These are phyloP conservation scores for Corinectria fuckeliana DNA, from an alignment of 2,329 filamentous ascomycete genomes.

Conservation along the genomic window DNA sequence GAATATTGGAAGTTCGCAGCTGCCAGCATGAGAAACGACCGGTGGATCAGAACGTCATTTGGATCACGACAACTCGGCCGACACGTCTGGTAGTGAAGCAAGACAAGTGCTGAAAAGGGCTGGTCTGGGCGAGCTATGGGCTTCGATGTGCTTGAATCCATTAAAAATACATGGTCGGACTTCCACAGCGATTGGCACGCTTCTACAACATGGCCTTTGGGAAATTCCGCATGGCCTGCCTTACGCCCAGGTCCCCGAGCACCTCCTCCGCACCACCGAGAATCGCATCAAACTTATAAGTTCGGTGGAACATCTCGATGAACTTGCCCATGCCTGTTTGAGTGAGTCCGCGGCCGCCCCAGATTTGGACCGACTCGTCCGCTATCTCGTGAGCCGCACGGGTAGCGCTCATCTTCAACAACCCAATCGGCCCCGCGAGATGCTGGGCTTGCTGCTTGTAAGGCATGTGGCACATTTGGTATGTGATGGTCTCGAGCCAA, in stretches of 20 bases:
- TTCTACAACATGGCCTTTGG: slow-evolving; percentile 80
- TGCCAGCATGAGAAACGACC: background rate
- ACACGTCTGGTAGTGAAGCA: background rate
- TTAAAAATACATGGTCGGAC: slow-evolving; percentile 19
- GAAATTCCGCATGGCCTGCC: slow-evolving; percentile 84
- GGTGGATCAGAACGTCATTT: background rate
- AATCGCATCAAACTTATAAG: slow-evolving; percentile 82
- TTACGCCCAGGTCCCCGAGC: slow-evolving; percentile 78
- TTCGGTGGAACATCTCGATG: slow-evolving; percentile 84
- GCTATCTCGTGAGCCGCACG: slow-evolving; percentile 82
- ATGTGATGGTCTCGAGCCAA: slow-evolving; percentile 84
- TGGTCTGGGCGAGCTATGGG: background rate
- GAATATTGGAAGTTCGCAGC: background rate
- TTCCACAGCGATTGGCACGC: background rate
- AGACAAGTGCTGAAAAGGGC: background rate
- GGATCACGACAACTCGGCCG: background rate
- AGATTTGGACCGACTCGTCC: slow-evolving; percentile 85
- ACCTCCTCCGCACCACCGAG: slow-evolving; percentile 86
- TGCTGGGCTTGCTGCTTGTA: slow-evolving; percentile 78
- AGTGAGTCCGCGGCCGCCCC: slow-evolving; percentile 81
- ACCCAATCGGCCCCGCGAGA: slow-evolving; percentile 80
- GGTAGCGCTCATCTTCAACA: slow-evolving; percentile 81
- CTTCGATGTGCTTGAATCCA: background rate
- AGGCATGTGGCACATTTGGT: slow-evolving; percentile 87
- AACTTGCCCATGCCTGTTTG: slow-evolving; percentile 83